Evolutionary conservation across 129 eudicot species (phyloP), one percentile per base, ranked within the genome.

Genomic region (Arctium minus): DNA sequence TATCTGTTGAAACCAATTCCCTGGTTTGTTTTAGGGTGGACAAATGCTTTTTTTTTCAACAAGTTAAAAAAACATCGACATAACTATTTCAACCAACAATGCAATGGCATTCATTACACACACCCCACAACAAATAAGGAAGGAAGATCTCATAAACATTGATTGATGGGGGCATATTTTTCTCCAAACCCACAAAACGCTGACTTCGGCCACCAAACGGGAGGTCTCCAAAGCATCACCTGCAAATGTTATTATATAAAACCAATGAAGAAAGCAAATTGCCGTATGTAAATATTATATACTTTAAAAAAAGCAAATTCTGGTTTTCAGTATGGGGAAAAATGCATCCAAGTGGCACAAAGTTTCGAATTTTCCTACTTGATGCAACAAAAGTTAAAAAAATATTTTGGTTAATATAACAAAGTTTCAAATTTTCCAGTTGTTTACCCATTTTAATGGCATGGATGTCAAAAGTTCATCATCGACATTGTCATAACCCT

Each of bases 31-130:
- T 82, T 82, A 56, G 31, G 86, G 71, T 82, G 75, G 72, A 40
- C 81, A 76, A 75, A 82, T 76, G 86, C 76, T 22, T 82, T 77
- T 64, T 53, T 60, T 60, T 76, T 75, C 81, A 82, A 36, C 69
- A 67, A 75, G 85, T 76, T 75, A 82, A 75, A 81, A 22, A 8
- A 60, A 60, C 85, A 82, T 76, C 56, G 35, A 60, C 65, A 82
- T 50, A 64, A 75, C 81, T 62, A 82, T 67, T 82, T 82, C 81
- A 82, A 82, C 76, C 72, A 82, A 82, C 81, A 35, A 76, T 56
- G 48, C 81, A 48, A 82, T 53, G 48, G 70, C 71, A 82, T 82
- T 76, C 83, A 39, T 82, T 82, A 82, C 81, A 79, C 13, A 7
- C 82, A 67, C 72, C 81, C 82, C 67, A 17, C 6, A 13, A 77